Conservation (phyloP, 75 land plant species). For the Chamaecyparis obtusa region DNA sequence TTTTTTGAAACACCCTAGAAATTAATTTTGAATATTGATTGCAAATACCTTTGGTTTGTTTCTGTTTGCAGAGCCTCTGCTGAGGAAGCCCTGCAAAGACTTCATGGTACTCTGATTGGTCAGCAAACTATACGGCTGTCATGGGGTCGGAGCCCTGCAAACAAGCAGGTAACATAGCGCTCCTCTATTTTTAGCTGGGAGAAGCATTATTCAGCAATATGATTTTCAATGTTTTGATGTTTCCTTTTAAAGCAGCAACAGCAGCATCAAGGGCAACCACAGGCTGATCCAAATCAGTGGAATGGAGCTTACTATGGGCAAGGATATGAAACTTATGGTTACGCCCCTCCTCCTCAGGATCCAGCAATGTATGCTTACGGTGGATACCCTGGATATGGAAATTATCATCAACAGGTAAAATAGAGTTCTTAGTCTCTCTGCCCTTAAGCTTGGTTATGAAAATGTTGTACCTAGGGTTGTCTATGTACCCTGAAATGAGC, state of each 20-base stretch:
- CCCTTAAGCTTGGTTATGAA: neutral
- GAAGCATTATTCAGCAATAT: too few species aligned
- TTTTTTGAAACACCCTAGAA: neutral
- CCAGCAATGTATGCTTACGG: conserved; percentile 61
- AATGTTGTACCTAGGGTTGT: conserved; percentile 2
- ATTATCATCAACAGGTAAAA: conserved; percentile 57
- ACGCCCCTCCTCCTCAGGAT: conserved; percentile 67
- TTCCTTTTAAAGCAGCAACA: neutral
- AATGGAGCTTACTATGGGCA: conserved; percentile 56
- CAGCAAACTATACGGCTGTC: conserved; percentile 78
- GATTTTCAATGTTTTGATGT: neutral
- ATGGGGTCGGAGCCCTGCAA: conserved; percentile 91
- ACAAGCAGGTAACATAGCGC: conserved; percentile 57
- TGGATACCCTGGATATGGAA: conserved; percentile 58
- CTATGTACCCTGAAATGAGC: neutral
- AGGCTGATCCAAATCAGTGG: conserved; percentile 59
- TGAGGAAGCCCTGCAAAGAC: conserved; percentile 68
- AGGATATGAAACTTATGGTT: conserved; percentile 78
- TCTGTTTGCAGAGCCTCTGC: conserved; percentile 58
- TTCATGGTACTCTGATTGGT: conserved; percentile 80
- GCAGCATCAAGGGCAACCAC: conserved; percentile 26
- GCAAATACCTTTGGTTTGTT: neutral
- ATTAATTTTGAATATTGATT: neutral
- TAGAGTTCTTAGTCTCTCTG: neutral
- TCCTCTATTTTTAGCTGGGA: neutral